These are phyloP conservation scores for Otatea glauca DNA, from an alignment of 176 grass and related monocot species.

Conservation along the genomic window DNA sequence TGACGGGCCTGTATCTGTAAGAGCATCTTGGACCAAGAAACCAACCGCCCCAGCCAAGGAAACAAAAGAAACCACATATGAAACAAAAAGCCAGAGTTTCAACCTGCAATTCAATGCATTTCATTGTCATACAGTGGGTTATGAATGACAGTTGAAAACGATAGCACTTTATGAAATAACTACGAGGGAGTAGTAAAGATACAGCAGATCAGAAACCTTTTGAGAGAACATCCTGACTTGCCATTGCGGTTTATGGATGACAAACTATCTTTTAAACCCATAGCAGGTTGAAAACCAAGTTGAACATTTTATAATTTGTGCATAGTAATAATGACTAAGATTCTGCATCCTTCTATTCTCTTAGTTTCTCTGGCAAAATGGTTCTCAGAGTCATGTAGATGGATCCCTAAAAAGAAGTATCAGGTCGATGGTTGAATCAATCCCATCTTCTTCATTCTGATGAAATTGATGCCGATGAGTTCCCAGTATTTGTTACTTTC, in stretches of 20 bases:
- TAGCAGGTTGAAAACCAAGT: not conserved
- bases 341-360: not conserved
- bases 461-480: not conserved
- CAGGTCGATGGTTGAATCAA: not conserved
- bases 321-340: not conserved
- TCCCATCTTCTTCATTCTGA: not conserved
- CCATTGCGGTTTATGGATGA: not conserved
- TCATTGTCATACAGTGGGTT: not conserved
- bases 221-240: not conserved
- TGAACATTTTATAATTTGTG: not conserved
- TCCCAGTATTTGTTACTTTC: not conserved
- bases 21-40: constrained; percentile 72
- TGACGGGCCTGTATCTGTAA: constrained; percentile 72
- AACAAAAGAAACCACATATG: constrained; percentile 86
- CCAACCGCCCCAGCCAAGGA: constrained; percentile 70
- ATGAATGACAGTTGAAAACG: not conserved
- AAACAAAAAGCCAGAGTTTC: constrained; percentile 92
- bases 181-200: not conserved
- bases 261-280: not conserved
- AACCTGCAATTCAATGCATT: constrained; percentile 56
- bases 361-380: constrained; percentile 4
- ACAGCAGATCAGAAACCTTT: not conserved
- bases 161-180: not conserved
- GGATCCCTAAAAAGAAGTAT: not conserved
- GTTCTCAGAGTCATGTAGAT: not conserved